phyloP scores from a whole-genome alignment of 2,329 filamentous ascomycete species.

The Penicillium polonicum region DNA sequence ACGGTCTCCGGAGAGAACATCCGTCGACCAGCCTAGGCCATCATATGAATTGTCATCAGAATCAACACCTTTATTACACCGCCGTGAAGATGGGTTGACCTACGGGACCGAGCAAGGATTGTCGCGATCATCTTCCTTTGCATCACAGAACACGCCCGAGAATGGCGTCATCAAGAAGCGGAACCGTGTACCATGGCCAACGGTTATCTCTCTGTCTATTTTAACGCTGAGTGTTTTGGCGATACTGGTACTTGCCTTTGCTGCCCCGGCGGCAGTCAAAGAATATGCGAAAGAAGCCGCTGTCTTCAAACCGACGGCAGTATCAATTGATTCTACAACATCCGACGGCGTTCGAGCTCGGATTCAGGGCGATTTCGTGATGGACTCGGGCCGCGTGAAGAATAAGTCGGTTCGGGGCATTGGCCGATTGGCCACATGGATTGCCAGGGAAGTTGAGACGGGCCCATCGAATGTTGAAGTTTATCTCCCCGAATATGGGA shows the following conservation, averaged over 20 bases:
- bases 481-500: constrained; percentile 77
- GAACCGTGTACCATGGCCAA: constrained; percentile 65
- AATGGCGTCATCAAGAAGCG: constrained; percentile 20
- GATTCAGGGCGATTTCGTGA: constrained; percentile 75
- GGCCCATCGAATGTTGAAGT: constrained; percentile 71
- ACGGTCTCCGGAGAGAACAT: constrained; percentile 15
- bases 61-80: constrained; percentile 44
- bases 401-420: constrained; percentile 70
- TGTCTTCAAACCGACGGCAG: constrained; percentile 75
- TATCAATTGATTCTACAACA: constrained; percentile 85
- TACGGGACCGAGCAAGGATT: constrained; percentile 33
- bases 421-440: constrained; percentile 75
- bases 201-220: constrained; percentile 67
- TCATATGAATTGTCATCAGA: constrained; percentile 42
- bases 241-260: constrained; percentile 76
- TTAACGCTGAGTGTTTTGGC: constrained; percentile 62
- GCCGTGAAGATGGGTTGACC: constrained; percentile 33
- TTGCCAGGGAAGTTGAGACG: constrained; percentile 73
- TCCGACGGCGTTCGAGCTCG: constrained; percentile 72
- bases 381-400: constrained; percentile 74
- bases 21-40: constrained; percentile 18
- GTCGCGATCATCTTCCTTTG: constrained; percentile 21
- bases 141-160: constrained; percentile 22
- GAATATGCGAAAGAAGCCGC: constrained; percentile 82
- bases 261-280: constrained; percentile 75